Conservation (phyloP, 1,139 yeast genomes). For the Hemisphaericaspora xylofermentans region DNA sequence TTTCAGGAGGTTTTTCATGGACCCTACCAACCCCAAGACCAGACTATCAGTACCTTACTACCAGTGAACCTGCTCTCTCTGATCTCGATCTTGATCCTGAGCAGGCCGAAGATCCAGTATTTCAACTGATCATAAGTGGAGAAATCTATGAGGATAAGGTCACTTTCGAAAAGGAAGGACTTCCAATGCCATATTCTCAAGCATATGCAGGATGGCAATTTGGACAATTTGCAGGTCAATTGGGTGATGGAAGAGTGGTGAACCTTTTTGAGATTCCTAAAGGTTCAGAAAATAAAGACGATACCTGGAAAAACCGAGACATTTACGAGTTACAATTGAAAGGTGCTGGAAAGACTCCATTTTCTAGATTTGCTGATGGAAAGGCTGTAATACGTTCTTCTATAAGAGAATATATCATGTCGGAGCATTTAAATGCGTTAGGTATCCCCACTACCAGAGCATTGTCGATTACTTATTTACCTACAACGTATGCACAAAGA, state of each 20-base stretch:
- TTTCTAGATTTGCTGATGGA: slow-evolving; percentile 93
- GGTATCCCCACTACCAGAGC: slow-evolving; percentile 91
- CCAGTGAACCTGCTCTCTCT: slow-evolving; percentile 58
- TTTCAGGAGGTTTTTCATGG: slow-evolving; percentile 69
- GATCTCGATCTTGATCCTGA: slow-evolving; percentile 55
- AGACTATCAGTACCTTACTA: slow-evolving; percentile 53
- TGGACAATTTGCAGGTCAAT: slow-evolving; percentile 94
- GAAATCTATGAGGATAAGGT: slow-evolving; percentile 33
- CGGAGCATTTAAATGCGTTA: slow-evolving; percentile 77
- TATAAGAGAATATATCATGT: slow-evolving; percentile 80
- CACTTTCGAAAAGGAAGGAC: slow-evolving; percentile 31
- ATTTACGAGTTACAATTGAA: slow-evolving; percentile 75
- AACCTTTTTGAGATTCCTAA: slow-evolving; percentile 70
- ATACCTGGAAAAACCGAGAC: slow-evolving; percentile 20
- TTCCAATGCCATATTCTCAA: slow-evolving; percentile 81
- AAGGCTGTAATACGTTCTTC: slow-evolving; percentile 89
- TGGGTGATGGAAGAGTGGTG: slow-evolving; percentile 92
- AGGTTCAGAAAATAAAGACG: slow-evolving; percentile 12
- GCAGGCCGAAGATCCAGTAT: slow-evolving; percentile 41
- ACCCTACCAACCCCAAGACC: slow-evolving; percentile 63
- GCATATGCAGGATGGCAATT: slow-evolving; percentile 97
- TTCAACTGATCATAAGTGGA: slow-evolving; percentile 64
- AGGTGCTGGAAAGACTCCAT: slow-evolving; percentile 92
- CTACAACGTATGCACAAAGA: slow-evolving; percentile 75
- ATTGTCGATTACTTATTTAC: slow-evolving; percentile 66